phyloP scores from a whole-genome alignment of 2,329 filamentous ascomycete species.

The Fusarium ambrosium region DNA sequence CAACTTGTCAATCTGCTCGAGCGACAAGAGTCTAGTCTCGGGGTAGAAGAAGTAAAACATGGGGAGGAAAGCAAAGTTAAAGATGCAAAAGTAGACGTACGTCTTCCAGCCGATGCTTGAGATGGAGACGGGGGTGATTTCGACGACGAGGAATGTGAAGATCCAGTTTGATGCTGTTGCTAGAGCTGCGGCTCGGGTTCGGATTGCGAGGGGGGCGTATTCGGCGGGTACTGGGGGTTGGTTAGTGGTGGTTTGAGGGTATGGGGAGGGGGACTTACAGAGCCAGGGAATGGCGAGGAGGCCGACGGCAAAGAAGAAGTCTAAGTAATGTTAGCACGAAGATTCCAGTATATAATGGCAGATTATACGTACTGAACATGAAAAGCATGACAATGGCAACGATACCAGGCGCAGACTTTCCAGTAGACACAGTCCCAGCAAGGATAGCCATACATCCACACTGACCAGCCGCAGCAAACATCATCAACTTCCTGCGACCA shows the following conservation, averaged over 20 bases:
- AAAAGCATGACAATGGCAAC: slow-evolving; percentile 61
- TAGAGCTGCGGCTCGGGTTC: slow-evolving; percentile 55
- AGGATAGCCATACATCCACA: slow-evolving; percentile 61
- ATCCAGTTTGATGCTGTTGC: slow-evolving; percentile 56
- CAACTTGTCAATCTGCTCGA: slow-evolving; percentile 63
- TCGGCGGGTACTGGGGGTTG: slow-evolving; percentile 55
- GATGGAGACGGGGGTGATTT: slow-evolving; percentile 56
- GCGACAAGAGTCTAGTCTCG: slow-evolving; percentile 61
- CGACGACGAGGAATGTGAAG: slow-evolving; percentile 55
- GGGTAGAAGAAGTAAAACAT: slow-evolving; percentile 64
- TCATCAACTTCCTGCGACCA: slow-evolving; percentile 71
- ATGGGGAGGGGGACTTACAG: slow-evolving; percentile 30
- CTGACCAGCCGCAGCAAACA: slow-evolving; percentile 58
- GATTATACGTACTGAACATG: slow-evolving; percentile 49
- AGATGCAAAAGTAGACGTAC: slow-evolving; percentile 55
- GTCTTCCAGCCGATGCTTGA: slow-evolving; percentile 54
- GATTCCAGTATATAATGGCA: background rate
- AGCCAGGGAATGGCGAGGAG: slow-evolving; percentile 57
- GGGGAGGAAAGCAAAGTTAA: slow-evolving; percentile 56
- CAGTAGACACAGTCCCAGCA: slow-evolving; percentile 58
- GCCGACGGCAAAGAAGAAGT: slow-evolving; percentile 59
- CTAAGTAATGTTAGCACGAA: slow-evolving; percentile 9
- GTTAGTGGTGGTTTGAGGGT: slow-evolving; percentile 10
- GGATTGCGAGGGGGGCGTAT: slow-evolving; percentile 57
- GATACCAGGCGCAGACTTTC: slow-evolving; percentile 54